Evolutionary conservation across 371 early-diverging fungal genomes (phyloP), one percentile per base, ranked within the genome.

Genomic region (Lichtheimia corymbifera): DNA sequence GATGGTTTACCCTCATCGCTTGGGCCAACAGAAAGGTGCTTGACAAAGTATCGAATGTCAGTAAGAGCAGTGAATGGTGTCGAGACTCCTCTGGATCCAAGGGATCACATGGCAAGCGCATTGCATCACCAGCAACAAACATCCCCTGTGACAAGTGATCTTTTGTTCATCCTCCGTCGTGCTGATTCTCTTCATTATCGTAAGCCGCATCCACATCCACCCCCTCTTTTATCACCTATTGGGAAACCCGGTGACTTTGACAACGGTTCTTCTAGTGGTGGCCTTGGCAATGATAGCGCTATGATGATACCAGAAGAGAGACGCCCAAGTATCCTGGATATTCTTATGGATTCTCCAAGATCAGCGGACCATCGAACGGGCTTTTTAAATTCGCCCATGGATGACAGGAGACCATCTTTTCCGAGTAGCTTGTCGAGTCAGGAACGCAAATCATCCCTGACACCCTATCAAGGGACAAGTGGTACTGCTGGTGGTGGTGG

Each of bases 291-390:
- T 22, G 53, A 50, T 15, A 59, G 27, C 25, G 59, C 24, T 1
- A 4, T 52, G 18, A 44, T 59, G 54, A 64, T 60, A 17, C 51
- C 28, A 11, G 63, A 55, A 22, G 63, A 67, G 9, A 41, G 79
- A 50, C 63, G 79, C 30, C 79, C 79, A 6, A 79, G 79, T 44
- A 79, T 79, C 17, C 59, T 79, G 9, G 79, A 79, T 59, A 76
- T 79, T 50, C 47, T 79, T 24, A 76, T 79, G 79, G 79, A 76
- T 50, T 61, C 70, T 20, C 70, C 67, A 3, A 49, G 62, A n/a
- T 49, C 58, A 4, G 57, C 50, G 17, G 68, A 67, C 24, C 43
- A 30, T 6, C 61, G 62, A 5, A 68, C 78, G 25, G 63, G 66
- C 27, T 25, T 50, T 30, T 50, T 63, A 50, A 61, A 18, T 25